Base-by-base conservation (phyloP, 345 rosid genomes). In the Leavenworthia alabamica region DNA sequence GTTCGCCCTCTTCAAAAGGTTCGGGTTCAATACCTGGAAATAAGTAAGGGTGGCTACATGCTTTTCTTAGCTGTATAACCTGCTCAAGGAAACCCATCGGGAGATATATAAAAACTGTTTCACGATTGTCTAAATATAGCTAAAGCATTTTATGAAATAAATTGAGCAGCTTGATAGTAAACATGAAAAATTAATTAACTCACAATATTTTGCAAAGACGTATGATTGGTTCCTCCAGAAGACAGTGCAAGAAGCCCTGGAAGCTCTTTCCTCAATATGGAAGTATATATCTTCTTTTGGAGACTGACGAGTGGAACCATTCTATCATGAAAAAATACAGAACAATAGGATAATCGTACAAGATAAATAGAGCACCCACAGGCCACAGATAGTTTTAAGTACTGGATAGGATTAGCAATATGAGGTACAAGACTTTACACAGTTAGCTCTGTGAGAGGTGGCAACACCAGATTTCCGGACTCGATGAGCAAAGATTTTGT, bases 21-120 rank as follows among this genome's bases (percentile, higher is more conserved):
- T 88, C 96, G 5, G 96, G 89, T 73, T 90, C 96, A 42, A 90
- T 90, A 51, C 97, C 91, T 43, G 89, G 94, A 73, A 90, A 90
- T 64, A 90, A 88, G 70, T 88, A 90, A 66, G 96, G 96, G 70
- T 88, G 97, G 77, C 97, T 88, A 67, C 94, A 88, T 52, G 96
- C 85, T 82, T 90, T 90, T 60, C 97, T 75, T 41, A 88, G 80
- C 63, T 88, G 96, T 55, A 90, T 78, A 48, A 90, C 96, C 97
- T 88, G 59, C 55, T 37, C 73, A 35, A 56, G 39, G 43, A 61
- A 44, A 54, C n/a, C 57, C 8, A 60, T 13, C 8, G 24, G 10
- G 16, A 28, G 6, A 44, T 42, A 15, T 2, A 42, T 23, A 20
- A 15, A 24, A 50, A 23, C 7, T 9, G 19, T 16, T 47, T 56